phyloP scores from a whole-genome alignment of 352 stramenopile genomes.

The Globisporangium solare region DNA sequence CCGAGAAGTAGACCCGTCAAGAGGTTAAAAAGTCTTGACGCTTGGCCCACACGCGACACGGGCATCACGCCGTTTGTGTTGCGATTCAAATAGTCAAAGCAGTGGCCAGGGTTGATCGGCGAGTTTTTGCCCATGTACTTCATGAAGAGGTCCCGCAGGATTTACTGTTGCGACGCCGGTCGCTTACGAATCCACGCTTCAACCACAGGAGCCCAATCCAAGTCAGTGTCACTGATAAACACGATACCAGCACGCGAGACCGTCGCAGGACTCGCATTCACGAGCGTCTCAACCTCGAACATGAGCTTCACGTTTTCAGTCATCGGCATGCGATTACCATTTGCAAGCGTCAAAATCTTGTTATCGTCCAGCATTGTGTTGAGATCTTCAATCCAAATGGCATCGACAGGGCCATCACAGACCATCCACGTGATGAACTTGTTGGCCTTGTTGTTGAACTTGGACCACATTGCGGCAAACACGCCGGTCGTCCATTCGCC shows the following conservation, averaged over 20 bases:
- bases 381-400: slow-evolving; percentile 98
- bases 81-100: slow-evolving; percentile 94
- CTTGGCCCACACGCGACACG: slow-evolving; percentile 89
- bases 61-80: slow-evolving; percentile 93
- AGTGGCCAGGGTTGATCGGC: slow-evolving; percentile 91
- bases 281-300: slow-evolving; percentile 97
- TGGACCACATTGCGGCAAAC: slow-evolving; percentile 98
- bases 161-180: slow-evolving; percentile 76
- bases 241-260: slow-evolving; percentile 97
- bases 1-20: slow-evolving; percentile 90
- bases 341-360: slow-evolving; percentile 96
- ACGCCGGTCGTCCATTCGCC: slow-evolving; percentile 98
- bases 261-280: slow-evolving; percentile 96
- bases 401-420: slow-evolving; percentile 95
- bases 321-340: slow-evolving; percentile 97
- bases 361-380: slow-evolving; percentile 99
- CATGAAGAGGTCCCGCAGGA: slow-evolving; percentile 90
- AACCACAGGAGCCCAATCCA: slow-evolving; percentile 96
- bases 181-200: slow-evolving; percentile 95
- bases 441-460: slow-evolving; percentile 98
- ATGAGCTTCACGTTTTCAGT: slow-evolving; percentile 97
- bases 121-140: slow-evolving; percentile 97
- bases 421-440: slow-evolving; percentile 99
- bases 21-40: slow-evolving; percentile 77
- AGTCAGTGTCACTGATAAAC: slow-evolving; percentile 97